Evolutionary conservation across 352 stramenopile genomes (phyloP), one percentile per base, ranked within the genome.

Genomic region (Phytophthora hybrid): DNA sequence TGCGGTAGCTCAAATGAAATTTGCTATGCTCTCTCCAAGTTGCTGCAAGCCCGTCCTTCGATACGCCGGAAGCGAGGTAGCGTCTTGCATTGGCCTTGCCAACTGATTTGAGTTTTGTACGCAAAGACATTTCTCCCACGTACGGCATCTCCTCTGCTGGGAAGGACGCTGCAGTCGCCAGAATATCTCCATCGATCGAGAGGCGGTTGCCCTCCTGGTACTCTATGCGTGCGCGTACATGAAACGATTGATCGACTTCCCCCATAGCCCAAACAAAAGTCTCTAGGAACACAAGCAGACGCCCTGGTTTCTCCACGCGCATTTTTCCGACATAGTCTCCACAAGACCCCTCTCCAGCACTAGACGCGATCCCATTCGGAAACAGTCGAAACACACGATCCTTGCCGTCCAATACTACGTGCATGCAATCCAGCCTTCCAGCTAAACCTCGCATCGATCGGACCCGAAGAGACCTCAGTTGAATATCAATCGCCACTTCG

Each of bases 261-360:
- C 71, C 55, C 31, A 81, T 19, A n/a, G 81, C 64, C 81, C 81
- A 89, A 10, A 57, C 63, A 39, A 91, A 91, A 1, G 83, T 63
- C 56, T 92, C 77, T 19, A 92, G 44, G 39, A 87, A 85, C n/a
- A 84, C 67, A 4, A 86, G 69, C 1, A 92, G 60, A 16, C 77
- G 70, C 5, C 82, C 73, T 11, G 78, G 68, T 7, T 62, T 70
- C 51, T 90, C 81, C 19, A 85, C 72, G n/a, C 79, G 79, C 53
- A 90, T 86, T 53, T 80, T 76, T 13, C 78, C 87, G 31, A 89
- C 64, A 59, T 94, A 94, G 73, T 94, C 85, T 29, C 87, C 87
- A 58, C 77, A 84, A 66, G 89, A 79, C 10, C 85, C 84, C 37
- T 66, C 73, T 29, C 60, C 62, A 26, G 80, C 72, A 23, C 63